phyloP scores from a whole-genome alignment of 257 asterid genomes.

The Coffea canephora region DNA sequence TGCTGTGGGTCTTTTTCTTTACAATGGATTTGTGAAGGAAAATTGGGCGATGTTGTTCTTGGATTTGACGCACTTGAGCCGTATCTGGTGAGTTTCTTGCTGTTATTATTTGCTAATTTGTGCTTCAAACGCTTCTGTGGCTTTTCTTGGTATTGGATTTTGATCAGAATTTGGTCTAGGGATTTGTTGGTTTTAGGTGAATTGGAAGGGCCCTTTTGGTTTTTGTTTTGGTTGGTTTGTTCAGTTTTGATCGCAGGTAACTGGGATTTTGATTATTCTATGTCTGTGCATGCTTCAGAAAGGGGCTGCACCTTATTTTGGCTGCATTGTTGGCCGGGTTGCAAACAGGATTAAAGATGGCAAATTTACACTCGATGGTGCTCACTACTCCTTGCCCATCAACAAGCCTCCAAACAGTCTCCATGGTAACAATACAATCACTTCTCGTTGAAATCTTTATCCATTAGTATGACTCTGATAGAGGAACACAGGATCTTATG shows the following conservation, averaged over 20 bases:
- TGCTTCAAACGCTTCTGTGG: not conserved
- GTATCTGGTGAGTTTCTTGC: conserved; percentile 50
- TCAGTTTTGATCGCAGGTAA: not conserved
- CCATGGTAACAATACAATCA: conserved; percentile 54
- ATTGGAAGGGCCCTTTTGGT: not conserved
- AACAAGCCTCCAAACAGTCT: conserved; percentile 95
- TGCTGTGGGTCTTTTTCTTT: not conserved
- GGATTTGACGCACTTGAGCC: conserved; percentile 95
- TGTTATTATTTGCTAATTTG: not conserved
- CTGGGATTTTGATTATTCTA: conserved; percentile 2
- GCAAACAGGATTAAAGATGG: conserved; percentile 96
- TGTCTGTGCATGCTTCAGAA: conserved; percentile 44
- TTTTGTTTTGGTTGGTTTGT: not conserved
- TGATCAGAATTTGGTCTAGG: not conserved
- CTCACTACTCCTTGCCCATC: conserved; percentile 62
- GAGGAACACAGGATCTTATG: not conserved
- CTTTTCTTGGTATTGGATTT: conserved; percentile 5
- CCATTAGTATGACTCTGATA: not conserved
- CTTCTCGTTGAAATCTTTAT: not conserved
- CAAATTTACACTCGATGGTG: conserved; percentile 70
- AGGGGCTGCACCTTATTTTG: conserved; percentile 89
- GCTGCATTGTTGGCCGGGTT: conserved; percentile 97
- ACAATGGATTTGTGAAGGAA: conserved; percentile 44
- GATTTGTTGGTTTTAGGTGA: not conserved
- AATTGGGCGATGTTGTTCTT: conserved; percentile 88